Conservation (phyloP, 352 stramenopile genomes). For the Phytophthora fragariae region DNA sequence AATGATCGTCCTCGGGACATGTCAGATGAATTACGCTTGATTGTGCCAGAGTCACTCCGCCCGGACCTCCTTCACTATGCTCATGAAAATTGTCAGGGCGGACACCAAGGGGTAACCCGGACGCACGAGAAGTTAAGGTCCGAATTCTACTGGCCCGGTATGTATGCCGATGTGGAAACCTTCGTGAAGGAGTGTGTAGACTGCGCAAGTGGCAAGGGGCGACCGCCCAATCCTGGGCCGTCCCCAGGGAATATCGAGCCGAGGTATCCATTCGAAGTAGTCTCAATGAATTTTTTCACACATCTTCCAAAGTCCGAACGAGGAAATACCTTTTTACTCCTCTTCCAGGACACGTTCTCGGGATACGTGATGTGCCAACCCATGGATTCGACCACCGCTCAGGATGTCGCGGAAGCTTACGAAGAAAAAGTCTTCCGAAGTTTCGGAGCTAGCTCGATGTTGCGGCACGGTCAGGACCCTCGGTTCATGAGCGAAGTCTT, state of each 20-base stretch:
- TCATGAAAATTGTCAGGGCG: not conserved
- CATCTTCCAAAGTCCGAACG: not conserved
- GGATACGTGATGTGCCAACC: conserved; percentile 33
- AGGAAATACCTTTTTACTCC: conserved; percentile 4
- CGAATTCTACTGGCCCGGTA: too few species aligned
- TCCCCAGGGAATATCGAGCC: too few species aligned
- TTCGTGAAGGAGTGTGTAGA: too few species aligned
- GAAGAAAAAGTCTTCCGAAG: conserved; percentile 27
- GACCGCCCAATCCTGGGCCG: too few species aligned
- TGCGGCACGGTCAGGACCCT: conserved; percentile 35
- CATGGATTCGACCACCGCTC: conserved; percentile 9
- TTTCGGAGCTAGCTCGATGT: conserved; percentile 29
- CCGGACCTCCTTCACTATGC: not conserved
- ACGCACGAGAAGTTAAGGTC: too few species aligned
- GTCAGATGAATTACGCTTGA: not conserved
- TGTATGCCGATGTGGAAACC: too few species aligned
- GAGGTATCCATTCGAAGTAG: too few species aligned
- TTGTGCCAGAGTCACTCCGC: not conserved
- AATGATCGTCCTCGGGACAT: not conserved
- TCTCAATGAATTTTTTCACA: too few species aligned
- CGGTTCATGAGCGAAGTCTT: conserved; percentile 42
- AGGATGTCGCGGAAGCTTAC: conserved; percentile 35
- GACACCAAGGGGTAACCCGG: not conserved
- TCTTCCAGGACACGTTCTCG: conserved; percentile 10
- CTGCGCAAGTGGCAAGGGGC: too few species aligned